Evolutionary conservation across 2,329 filamentous ascomycete species (phyloP).

Genomic region (Botrytis fabae): DNA sequence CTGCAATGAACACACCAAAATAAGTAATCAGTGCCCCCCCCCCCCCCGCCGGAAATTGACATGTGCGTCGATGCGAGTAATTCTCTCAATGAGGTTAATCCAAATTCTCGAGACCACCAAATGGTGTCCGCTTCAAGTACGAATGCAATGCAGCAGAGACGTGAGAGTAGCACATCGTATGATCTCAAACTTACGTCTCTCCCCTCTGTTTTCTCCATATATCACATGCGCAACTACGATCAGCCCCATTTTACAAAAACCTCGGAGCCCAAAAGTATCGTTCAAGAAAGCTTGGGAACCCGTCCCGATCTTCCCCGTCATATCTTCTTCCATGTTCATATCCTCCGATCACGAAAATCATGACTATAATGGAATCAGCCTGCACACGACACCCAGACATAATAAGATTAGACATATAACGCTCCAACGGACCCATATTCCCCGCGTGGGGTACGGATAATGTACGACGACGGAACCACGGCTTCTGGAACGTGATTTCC

Average conservation of each 20-base stretch:
- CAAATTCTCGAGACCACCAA: neutral
- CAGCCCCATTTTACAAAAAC: neutral
- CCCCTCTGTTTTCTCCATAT: neutral
- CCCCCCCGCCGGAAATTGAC: neutral
- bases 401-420: neutral
- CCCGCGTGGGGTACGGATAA: neutral
- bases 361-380: neutral
- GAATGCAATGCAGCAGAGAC: neutral
- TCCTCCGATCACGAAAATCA: neutral
- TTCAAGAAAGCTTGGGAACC: neutral
- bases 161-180: neutral
- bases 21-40: neutral
- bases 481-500: neutral
- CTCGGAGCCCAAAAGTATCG: neutral
- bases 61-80: neutral
- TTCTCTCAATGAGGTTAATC: neutral
- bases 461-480: neutral
- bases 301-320: neutral
- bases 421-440: neutral
- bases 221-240: neutral
- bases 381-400: neutral
- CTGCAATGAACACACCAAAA: neutral
- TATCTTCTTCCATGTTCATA: neutral
- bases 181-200: neutral
- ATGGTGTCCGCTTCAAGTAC: neutral